phyloP scores from a whole-genome alignment of 805 yeast genomes.

The Kodamaea jinghongensis region DNA sequence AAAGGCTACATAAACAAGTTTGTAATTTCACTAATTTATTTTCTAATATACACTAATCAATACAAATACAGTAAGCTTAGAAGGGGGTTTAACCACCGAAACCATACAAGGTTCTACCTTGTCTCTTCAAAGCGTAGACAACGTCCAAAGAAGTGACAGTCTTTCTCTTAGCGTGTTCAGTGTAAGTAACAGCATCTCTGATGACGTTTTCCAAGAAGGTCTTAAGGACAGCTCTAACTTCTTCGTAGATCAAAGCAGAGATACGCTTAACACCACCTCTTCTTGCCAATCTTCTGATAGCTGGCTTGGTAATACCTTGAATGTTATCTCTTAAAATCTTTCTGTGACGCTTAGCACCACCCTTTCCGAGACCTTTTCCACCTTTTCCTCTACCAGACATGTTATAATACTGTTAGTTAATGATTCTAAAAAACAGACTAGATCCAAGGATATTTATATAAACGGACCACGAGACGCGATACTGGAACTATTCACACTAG shows the following conservation, averaged over 20 bases:
- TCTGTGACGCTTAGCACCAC: slow-evolving; percentile 99
- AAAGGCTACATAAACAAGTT: slow-evolving; percentile 13
- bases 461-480: no score
- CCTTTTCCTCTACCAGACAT: slow-evolving; percentile 99
- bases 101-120: slow-evolving; percentile 99
- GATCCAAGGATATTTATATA: no score
- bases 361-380: slow-evolving; percentile 99
- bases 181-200: slow-evolving; percentile 99
- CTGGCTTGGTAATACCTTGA: slow-evolving; percentile 99
- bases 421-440: slow-evolving; percentile 13
- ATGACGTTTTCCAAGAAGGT: slow-evolving; percentile 95
- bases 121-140: slow-evolving; percentile 99
- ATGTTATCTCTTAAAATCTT: slow-evolving; percentile 99
- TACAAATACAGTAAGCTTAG: slow-evolving; percentile 12
- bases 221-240: slow-evolving; percentile 95
- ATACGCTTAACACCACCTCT: slow-evolving; percentile 99
- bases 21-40: slow-evolving; percentile 12
- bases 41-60: slow-evolving; percentile 24
- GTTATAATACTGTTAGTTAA: slow-evolving; percentile 10
- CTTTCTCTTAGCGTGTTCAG: slow-evolving; percentile 99
- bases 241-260: slow-evolving; percentile 97
- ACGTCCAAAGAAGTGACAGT: slow-evolving; percentile 98
- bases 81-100: slow-evolving; percentile 83
- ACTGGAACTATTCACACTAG: no score
- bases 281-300: slow-evolving; percentile 99